Conservation (phyloP, 148 eudicot genomes). For the Cornus kousa region DNA sequence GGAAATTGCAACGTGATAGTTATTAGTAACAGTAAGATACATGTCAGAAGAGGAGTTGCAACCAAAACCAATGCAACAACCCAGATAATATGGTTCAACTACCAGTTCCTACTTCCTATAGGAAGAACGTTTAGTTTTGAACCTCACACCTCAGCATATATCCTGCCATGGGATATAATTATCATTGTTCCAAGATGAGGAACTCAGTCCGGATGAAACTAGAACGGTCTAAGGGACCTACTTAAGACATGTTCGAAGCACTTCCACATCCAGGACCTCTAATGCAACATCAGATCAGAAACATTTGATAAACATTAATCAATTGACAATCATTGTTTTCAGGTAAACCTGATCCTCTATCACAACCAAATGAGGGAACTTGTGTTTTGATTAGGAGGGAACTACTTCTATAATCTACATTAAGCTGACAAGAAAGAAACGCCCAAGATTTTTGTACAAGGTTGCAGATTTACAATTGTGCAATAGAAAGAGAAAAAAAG, state of each 20-base stretch:
- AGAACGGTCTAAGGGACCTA: not conserved
- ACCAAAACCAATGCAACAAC: not conserved
- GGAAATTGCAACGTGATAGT: constrained; percentile 6
- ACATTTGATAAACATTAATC: not conserved
- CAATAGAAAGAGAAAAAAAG: not conserved
- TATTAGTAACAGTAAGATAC: constrained; percentile 4
- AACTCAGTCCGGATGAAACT: not conserved
- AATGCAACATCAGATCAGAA: not conserved
- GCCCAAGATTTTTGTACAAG: not conserved
- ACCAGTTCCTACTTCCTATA: not conserved
- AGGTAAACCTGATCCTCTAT: not conserved
- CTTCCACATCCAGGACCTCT: not conserved
- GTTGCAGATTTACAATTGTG: not conserved
- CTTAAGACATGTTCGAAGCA: not conserved
- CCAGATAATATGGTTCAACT: not conserved
- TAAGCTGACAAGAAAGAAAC: not conserved
- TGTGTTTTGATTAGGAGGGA: not conserved
- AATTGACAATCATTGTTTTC: not conserved
- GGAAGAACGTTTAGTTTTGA: not conserved
- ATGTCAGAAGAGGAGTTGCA: not conserved
- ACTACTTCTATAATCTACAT: not conserved
- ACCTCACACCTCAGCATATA: too few relatives aligned
- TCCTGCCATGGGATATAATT: not conserved
- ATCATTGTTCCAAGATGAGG: not conserved
- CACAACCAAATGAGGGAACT: not conserved